Percentiles rank a stretch among this genome's conserved stretches.
phyloP scores from a whole-genome alignment of 257 asterid species.

The Ehretia macrophylla region DNA sequence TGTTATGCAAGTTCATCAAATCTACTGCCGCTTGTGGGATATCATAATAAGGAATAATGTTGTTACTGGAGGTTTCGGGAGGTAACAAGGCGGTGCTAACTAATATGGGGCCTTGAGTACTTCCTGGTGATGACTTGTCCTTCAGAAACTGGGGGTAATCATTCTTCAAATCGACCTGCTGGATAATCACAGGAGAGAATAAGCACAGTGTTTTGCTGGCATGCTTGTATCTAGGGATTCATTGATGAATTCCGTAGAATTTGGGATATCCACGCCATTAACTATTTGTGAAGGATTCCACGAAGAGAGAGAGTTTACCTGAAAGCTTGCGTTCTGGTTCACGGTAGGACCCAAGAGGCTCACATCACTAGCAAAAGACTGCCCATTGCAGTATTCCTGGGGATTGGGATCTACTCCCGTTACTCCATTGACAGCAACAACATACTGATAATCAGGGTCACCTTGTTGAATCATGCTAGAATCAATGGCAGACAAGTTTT shows the following conservation, averaged over 20 bases:
- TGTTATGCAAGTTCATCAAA: constrained; percentile 18
- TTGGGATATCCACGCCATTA: constrained; percentile 27
- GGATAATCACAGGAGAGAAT: constrained; percentile 28
- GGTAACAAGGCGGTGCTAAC: constrained; percentile 23
- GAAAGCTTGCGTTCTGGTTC: constrained; percentile 27
- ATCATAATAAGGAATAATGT: constrained; percentile 20
- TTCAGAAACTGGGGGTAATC: constrained; percentile 12
- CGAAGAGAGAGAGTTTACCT: constrained; percentile 28
- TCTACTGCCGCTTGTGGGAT: constrained; percentile 18
- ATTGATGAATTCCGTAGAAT: constrained; percentile 17
- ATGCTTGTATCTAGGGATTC: constrained; percentile 27
- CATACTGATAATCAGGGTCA: constrained; percentile 51
- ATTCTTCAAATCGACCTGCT: constrained; percentile 30
- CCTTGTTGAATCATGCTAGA: constrained; percentile 32
- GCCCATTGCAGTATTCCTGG: constrained; percentile 23
- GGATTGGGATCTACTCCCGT: constrained; percentile 35
- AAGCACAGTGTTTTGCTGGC: constrained; percentile 20
- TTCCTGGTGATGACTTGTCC: constrained; percentile 26
- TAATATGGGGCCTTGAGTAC: constrained; percentile 25
- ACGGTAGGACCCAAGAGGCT: constrained; percentile 29
- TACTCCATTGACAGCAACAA: constrained; percentile 60
- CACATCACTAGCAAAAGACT: constrained; percentile 25
- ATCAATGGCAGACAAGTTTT: constrained; percentile 30
- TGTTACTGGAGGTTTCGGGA: constrained; percentile 28
- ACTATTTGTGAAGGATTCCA: constrained; percentile 33